A percentile compares a stretch with the other conserved stretches of the same genome.
These are phyloP conservation scores for Williopsis jadinii DNA, from an alignment of 1,139 yeast species.

Conservation along the genomic window DNA sequence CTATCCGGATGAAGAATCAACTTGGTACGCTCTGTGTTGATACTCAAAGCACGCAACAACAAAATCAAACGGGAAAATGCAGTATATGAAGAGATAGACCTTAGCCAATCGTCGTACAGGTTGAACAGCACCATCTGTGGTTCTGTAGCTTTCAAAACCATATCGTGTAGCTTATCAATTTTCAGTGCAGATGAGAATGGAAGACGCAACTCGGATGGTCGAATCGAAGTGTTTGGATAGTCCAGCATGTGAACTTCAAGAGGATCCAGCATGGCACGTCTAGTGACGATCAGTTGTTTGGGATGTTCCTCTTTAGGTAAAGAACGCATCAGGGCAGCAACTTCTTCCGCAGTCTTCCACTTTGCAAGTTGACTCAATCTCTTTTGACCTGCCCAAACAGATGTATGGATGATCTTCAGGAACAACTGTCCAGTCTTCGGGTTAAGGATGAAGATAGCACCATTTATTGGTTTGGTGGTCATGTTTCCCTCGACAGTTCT, in stretches of 20 bases:
- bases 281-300: slow-evolving; percentile 79
- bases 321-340: slow-evolving; percentile 83
- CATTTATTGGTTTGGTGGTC: slow-evolving; percentile 90
- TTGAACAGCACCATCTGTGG: slow-evolving; percentile 91
- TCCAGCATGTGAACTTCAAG: slow-evolving; percentile 95
- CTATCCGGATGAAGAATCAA: slow-evolving; percentile 72
- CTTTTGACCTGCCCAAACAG: slow-evolving; percentile 97
- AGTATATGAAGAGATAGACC: slow-evolving; percentile 76
- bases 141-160: slow-evolving; percentile 80
- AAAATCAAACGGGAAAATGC: slow-evolving; percentile 87
- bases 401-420: slow-evolving; percentile 83
- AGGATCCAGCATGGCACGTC: slow-evolving; percentile 92
- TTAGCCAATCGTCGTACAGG: slow-evolving; percentile 92
- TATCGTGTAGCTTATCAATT: slow-evolving; percentile 71
- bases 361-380: slow-evolving; percentile 90
- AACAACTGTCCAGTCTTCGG: slow-evolving; percentile 88
- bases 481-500: slow-evolving; percentile 90
- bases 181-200: slow-evolving; percentile 88
- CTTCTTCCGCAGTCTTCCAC: slow-evolving; percentile 99
- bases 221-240: slow-evolving; percentile 84
- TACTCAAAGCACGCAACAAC: slow-evolving; percentile 70
- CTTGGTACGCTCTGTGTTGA: slow-evolving; percentile 72
- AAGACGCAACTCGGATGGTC: slow-evolving; percentile 82
- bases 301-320: slow-evolving; percentile 94
- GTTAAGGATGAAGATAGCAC: slow-evolving; percentile 83